Evolutionary conservation across 2,329 filamentous ascomycete genomes (phyloP), one percentile per base, ranked within the genome.

Genomic region (Pseudomassariella vexata): DNA sequence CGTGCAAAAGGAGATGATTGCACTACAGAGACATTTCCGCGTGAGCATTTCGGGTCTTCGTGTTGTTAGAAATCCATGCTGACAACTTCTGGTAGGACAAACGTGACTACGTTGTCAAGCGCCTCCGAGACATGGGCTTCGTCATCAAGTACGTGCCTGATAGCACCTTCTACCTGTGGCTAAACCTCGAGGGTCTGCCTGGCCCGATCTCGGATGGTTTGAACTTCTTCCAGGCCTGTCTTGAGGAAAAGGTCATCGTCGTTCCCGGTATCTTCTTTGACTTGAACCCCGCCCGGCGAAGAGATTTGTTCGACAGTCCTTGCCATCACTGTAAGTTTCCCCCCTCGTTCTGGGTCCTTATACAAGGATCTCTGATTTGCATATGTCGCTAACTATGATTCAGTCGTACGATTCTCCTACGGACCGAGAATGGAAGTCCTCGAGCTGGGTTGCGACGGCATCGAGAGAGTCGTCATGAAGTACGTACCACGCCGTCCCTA

Each of bases 201-300:
- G 73, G 73, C n/a, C 75, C 79, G 40, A 94, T 96, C 57, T 82
- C 84, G 38, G 90, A 96, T 56, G 90, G 90, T 7, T 68, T 96
- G 51, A 95, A 94, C 66, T 96, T 96, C 73, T 95, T 96, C 77
- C 79, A 92, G 57, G 88, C 88, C 19, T 92, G 92, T 54, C 67
- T 96, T 26, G 79, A 85, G 52, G 88, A 95, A 68, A 94, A 94
- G 71, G 86, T 94, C 45, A 95, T 95, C 52, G 88, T 95, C 12
- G 90, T 96, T 5, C 90, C 90, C 0, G 90, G 90, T 38, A 96
- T 96, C 59, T 96, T 96, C 73, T 96, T 96, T 57, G 90, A 96
- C 52, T 63, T 96, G 43, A 96, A 96, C 65, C 90, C 90, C 4
- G 82, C 84, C 21, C 83, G 87, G 57, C 75, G 90, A 44, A 74